These are phyloP conservation scores for Smithsoniella earleae DNA, from an alignment of 163 green algal genomes.

Conservation along the genomic window DNA sequence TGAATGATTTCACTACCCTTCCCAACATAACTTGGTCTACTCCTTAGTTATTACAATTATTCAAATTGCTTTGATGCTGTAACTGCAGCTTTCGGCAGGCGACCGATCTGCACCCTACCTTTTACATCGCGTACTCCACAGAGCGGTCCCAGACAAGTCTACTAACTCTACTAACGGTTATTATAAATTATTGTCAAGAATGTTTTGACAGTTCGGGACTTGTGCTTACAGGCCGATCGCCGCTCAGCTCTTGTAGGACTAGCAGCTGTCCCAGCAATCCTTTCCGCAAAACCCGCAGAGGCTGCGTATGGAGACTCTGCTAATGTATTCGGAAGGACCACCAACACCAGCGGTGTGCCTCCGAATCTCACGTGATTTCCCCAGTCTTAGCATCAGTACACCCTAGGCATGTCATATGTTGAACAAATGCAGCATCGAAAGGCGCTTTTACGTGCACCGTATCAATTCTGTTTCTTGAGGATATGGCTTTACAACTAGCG, in stretches of 20 bases:
- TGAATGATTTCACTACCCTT: neutral
- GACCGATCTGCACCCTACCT: too few relatives aligned
- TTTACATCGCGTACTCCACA: too few relatives aligned
- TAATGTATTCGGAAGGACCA: slow-evolving; percentile 76
- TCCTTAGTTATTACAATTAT: neutral
- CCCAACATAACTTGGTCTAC: neutral
- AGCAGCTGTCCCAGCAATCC: slow-evolving; percentile 55
- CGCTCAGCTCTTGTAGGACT: slow-evolving; percentile 59
- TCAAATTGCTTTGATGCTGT: too few relatives aligned
- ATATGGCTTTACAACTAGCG: too few relatives aligned
- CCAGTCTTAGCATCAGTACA: neutral
- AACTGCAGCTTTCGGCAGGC: too few relatives aligned
- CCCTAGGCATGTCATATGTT: too few relatives aligned
- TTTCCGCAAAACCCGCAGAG: slow-evolving; percentile 51
- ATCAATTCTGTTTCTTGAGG: too few relatives aligned
- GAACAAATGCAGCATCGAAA: slow-evolving; percentile 1
- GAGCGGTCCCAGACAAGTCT: too few relatives aligned
- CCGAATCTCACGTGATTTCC: neutral
- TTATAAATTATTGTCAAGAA: too few relatives aligned
- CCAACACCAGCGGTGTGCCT: slow-evolving; percentile 64
- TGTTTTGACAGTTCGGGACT: too few relatives aligned
- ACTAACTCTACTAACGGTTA: too few relatives aligned
- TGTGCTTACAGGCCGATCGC: slow-evolving; percentile 38
- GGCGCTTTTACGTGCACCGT: slow-evolving; percentile 31
- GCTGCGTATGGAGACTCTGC: slow-evolving; percentile 82